Base-by-base conservation (phyloP, 495 filamentous ascomycete species). In the Penicillium parvum region DNA sequence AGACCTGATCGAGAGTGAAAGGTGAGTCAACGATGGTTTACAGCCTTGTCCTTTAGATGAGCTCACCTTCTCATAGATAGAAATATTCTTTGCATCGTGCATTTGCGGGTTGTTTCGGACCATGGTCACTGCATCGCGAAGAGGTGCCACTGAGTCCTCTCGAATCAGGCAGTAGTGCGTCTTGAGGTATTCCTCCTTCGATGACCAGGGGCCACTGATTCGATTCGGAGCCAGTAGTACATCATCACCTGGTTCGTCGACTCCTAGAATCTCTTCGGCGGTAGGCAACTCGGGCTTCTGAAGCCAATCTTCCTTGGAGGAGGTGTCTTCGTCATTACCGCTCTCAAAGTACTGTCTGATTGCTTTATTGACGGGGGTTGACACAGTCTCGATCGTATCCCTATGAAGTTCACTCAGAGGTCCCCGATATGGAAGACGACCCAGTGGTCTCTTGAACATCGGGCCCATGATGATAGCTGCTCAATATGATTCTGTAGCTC, bases 51-150 rank as follows among this genome's bases (percentile, higher is more conserved):
- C 9, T 20, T 15, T 7, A 1, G 21, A 11, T 16, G 5, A 17
- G 38, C 36, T 38, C 23, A 88, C 88, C 56, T 83, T 79, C 3
- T 88, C 86, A 49, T 95, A 96, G 32, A 94, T 67, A 7, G 76
- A 80, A 4, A 83, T 63, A 20, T 66, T 55, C 1, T 76, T 64
- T 4, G 72, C 74, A 32, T 87, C 84, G 7, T 44, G 52, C 63
- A 78, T 74, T 0, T 46, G 28, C 1, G 74, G 74, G 9, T 69
- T 43, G 2, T 61, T 43, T 28, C 69, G 65, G 10, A 77, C 55
- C 20, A 69, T 60, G 1, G 67, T 58, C 8, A 88, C 77, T 0
- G 79, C 79, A 53, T 72, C 71, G 19, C 85, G 69, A 11, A 89
- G 61, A 0, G 76, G 71, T 6, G 79, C 71, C 8, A 79, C 64